Evolutionary conservation across 352 stramenopile species (phyloP), one percentile per base, ranked within the genome.

Genomic region (Phytopythium sindhum): DNA sequence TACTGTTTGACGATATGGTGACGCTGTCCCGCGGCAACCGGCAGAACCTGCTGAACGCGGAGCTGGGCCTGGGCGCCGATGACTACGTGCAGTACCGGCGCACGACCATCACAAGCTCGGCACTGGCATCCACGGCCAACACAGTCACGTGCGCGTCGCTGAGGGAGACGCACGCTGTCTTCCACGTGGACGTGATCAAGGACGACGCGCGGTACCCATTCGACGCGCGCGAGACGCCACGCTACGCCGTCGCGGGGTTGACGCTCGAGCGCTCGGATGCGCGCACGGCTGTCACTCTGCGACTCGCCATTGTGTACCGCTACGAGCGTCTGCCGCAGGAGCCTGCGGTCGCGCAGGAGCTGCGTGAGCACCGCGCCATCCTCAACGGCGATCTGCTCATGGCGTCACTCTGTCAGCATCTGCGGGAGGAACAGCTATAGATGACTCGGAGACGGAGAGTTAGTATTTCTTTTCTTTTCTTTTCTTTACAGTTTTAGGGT

Each of bases 321-420:
- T 81, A 81, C 66, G 76, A 77, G 37, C 44, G 72, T 29, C 21
- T 75, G 31, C 65, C 74, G 15, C 57, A 71, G 26, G 64, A 77
- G n/a, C 63, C 64, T 5, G 64, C 54, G 11, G 59, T 81, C 2
- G 61, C 68, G 39, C 23, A 70, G 12, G 68, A 76, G 29, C 31
- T 77, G 35, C 58, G 68, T 19, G 63, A 68, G 10, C 69, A 74
- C n/a, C 71, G 70, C 2, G 65, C 74, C 21, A 77, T 78, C 64
- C 24, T 77, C n/a, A 81, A 81, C 57, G 70, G 74, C n/a, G 74
- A 81, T 52, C 58, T 81, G 7, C 64, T 81, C 51, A 74, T 68
- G n/a, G 65, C 73, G 2, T 62, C 68, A 17, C 57, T 81, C 57
- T 75, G 68, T 42, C 55, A 63, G 17, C 74, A 75, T 64, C 70